Base-by-base conservation (phyloP, 345 rosid genomes). In the Excoecaria cochinchinensis region DNA sequence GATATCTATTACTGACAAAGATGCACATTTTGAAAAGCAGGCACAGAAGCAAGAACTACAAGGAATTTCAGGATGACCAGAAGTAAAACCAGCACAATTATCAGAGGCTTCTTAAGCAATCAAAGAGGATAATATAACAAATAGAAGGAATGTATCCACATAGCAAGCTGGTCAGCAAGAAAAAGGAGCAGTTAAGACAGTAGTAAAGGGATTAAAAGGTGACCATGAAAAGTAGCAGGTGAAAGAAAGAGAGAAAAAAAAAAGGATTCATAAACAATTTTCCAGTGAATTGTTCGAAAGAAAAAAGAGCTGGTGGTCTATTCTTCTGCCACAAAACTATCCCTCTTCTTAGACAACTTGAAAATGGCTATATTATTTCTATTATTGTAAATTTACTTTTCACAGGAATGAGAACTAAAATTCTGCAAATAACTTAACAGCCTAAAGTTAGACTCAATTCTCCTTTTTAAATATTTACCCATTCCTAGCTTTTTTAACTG, bases 261-360 rank as follows among this genome's bases (percentile, higher is more conserved):
- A 15, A 10, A 59, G 31, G 31, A 21, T 7, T 8, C 8, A 22
- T 14, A 59, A 59, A 8, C 15, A 59, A 22, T 12, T 22, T 59
- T 24, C 63, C 63, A 22, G 36, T 10, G 15, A 56, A n/a, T n/a
- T 24, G 0, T 59, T 59, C 8, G 24, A 59, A 22, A 8, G 9
- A n/a, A 13, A 59, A 5, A 31, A 24, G 36, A 31, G 38, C 8
- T 8, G 12, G 3, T 3, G 8, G 24, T 59, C 63, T 38, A 22
- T 59, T 59, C 25, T 59, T 36, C 63, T 24, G 24, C 63, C 63
- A 59, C 63, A 59, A 59, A 6, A 59, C 24, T 31, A 59, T 59
- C 13, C 63, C 38, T 59, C 63, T 59, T 59, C 63, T 59, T 59
- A 59, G 38, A 59, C 38, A 36, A 58, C 62, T 24, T 58, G 25